Evolutionary conservation across 1,284 basidiomycete genomes (phyloP).

Genomic region (Boletus smithii): DNA sequence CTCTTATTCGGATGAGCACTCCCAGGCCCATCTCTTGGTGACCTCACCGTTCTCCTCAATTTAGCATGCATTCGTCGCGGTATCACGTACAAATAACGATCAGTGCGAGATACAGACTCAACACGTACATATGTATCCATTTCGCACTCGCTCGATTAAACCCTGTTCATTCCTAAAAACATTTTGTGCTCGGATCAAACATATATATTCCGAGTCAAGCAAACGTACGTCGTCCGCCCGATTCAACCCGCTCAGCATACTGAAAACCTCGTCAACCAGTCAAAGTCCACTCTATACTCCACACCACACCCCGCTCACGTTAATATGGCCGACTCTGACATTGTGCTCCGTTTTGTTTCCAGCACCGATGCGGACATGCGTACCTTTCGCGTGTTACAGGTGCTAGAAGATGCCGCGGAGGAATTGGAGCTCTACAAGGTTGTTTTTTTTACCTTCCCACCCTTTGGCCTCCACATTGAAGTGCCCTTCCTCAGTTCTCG

Average conservation of each 20-base stretch:
- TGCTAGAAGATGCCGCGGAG: conserved; percentile 31
- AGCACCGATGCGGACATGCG: conserved; percentile 41
- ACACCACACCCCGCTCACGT: neutral
- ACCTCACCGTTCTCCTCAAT: conserved; percentile 31
- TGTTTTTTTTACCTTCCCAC: neutral
- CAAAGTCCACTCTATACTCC: neutral
- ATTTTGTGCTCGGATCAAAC: conserved; percentile 26
- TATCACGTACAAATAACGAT: conserved; percentile 29
- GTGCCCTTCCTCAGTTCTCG: conserved; percentile 40
- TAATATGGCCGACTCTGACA: conserved; percentile 31
- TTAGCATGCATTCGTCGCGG: conserved; percentile 18
- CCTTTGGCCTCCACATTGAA: neutral
- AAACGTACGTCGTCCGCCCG: no score
- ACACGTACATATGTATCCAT: conserved; percentile 17
- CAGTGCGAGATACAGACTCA: conserved; percentile 2
- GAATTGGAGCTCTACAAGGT: conserved; percentile 49
- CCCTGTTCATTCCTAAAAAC: conserved; percentile 19
- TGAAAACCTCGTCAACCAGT: no score
- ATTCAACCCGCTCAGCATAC: no score
- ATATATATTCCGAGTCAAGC: no score
- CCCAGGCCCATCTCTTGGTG: conserved; percentile 15
- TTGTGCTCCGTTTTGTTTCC: conserved; percentile 44
- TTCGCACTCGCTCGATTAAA: conserved; percentile 16
- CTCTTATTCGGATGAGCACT: no score
- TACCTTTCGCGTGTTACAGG: conserved; percentile 41